Percentiles rank a stretch among this genome's conserved stretches.
Evolutionary conservation across 2,329 filamentous ascomycete genomes (phyloP).

Genomic region (Cercospora zeae-maydis): DNA sequence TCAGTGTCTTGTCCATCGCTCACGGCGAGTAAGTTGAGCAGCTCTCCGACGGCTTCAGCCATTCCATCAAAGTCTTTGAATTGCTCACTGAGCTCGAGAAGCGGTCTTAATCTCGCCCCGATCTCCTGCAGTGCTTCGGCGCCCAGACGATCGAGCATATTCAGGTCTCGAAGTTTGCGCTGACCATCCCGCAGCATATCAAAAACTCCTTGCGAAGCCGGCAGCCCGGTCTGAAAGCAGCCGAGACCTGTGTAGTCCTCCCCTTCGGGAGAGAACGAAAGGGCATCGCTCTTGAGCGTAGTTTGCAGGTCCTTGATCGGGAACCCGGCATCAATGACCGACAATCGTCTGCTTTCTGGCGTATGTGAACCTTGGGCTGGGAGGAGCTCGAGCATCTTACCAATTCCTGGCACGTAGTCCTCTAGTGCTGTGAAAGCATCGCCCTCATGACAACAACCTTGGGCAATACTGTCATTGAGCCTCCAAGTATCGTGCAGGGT

Average conservation of each 20-base stretch:
- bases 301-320: neutral
- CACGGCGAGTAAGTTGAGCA: conserved; percentile 21
- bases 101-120: conserved; percentile 12
- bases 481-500: conserved; percentile 44
- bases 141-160: conserved; percentile 41
- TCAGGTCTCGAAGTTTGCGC: conserved; percentile 41
- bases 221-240: conserved; percentile 47
- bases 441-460: conserved; percentile 9
- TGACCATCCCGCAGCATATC: conserved; percentile 46
- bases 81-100: conserved; percentile 14
- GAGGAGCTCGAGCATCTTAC: neutral
- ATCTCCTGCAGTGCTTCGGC: conserved; percentile 37
- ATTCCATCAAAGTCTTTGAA: conserved; percentile 5
- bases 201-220: conserved; percentile 42
- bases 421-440: neutral
- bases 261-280: conserved; percentile 7
- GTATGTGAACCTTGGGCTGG: neutral
- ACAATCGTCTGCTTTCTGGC: neutral
- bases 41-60: conserved; percentile 16
- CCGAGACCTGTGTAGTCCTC: conserved; percentile 13
- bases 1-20: conserved; percentile 10
- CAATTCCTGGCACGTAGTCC: conserved; percentile 12
- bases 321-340: neutral
- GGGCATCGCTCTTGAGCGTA: neutral
- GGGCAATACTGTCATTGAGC: conserved; percentile 18